Evolutionary conservation across 495 filamentous ascomycete genomes (phyloP).

Genomic region (Penicillium argentinense): DNA sequence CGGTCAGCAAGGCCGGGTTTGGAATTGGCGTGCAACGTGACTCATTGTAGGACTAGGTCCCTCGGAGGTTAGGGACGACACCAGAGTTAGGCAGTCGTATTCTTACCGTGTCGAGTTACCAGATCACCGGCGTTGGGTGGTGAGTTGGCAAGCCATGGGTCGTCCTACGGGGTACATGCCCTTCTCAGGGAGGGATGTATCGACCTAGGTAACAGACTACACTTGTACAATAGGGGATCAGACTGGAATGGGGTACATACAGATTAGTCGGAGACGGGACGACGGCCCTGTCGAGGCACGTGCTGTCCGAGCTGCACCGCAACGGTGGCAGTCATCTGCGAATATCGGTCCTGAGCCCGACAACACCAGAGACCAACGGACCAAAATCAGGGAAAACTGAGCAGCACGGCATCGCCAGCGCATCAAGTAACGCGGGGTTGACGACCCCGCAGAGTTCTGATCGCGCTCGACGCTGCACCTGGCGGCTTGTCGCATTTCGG

Average conservation of each 20-base stretch:
- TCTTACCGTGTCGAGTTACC: background rate
- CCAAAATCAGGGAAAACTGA: conserved; percentile 23
- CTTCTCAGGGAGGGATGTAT: too few species aligned
- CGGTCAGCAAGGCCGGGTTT: conserved; percentile 5
- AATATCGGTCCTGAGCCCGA: too few species aligned
- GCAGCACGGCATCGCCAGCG: conserved; percentile 25
- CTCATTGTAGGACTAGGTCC: background rate
- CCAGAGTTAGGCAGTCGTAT: conserved; percentile 1
- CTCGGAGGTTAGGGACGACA: too few species aligned
- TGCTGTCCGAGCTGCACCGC: too few species aligned
- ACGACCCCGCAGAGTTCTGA: conserved; percentile 17
- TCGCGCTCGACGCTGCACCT: background rate
- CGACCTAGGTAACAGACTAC: too few species aligned
- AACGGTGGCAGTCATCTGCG: too few species aligned
- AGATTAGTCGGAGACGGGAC: too few species aligned
- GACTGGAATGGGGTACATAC: too few species aligned
- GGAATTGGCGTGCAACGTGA: conserved; percentile 4
- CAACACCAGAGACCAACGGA: background rate
- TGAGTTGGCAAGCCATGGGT: too few species aligned
- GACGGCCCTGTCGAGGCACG: too few species aligned
- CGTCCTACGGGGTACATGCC: too few species aligned
- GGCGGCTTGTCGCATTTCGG: conserved; percentile 13
- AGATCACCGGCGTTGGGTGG: background rate
- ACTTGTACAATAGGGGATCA: too few species aligned
- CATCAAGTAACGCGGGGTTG: conserved; percentile 33